Percentiles rank a stretch among this genome's conserved stretches.
These are phyloP conservation scores for Colletotrichum chrysophilum DNA, from an alignment of 2,329 filamentous ascomycete species.

Conservation along the genomic window DNA sequence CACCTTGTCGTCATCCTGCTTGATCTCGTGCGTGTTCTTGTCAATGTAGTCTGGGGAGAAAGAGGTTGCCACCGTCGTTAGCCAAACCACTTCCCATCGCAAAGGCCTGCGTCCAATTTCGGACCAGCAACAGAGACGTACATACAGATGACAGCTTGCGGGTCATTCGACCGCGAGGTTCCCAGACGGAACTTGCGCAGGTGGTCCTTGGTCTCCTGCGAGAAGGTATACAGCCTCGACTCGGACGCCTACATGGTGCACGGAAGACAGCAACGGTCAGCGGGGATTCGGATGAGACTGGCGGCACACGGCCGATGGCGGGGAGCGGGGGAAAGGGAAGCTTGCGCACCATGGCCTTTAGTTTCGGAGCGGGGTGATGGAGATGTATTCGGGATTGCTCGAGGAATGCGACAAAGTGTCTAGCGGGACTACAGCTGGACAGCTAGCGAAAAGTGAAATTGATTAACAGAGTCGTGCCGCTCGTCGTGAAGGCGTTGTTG, in stretches of 20 bases:
- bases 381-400: background rate
- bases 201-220: conserved; percentile 84
- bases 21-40: conserved; percentile 88
- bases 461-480: background rate
- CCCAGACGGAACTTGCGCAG: conserved; percentile 93
- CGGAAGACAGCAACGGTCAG: background rate
- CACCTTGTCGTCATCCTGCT: conserved; percentile 75
- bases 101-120: background rate
- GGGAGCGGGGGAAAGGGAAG: background rate
- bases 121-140: conserved; percentile 36
- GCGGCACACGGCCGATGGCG: background rate
- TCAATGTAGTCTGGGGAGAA: conserved; percentile 81
- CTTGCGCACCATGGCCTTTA: conserved; percentile 3
- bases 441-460: background rate
- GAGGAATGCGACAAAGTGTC: background rate
- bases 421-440: background rate
- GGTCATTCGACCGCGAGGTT: conserved; percentile 84
- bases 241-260: conserved; percentile 67
- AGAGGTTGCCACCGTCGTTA: background rate
- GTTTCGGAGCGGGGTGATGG: background rate
- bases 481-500: background rate
- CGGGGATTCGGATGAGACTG: background rate
- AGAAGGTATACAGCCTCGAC: conserved; percentile 91
- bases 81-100: background rate
- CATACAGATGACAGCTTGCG: conserved; percentile 95